Evolutionary conservation across 768 basidiomycete genomes (phyloP).

Genomic region (Mycena galericulata): DNA sequence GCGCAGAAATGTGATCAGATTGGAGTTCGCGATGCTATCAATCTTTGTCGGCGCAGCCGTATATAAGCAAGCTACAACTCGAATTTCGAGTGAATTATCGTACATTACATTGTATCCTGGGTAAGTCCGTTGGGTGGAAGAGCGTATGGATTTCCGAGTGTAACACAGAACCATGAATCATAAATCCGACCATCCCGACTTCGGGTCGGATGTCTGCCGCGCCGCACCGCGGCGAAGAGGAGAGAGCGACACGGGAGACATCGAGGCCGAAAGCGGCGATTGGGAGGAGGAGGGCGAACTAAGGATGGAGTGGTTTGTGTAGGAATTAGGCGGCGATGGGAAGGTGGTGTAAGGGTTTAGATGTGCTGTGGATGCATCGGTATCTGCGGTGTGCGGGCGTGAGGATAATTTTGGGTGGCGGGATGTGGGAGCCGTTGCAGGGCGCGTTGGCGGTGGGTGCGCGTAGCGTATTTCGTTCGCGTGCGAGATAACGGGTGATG

Average conservation of each 20-base stretch:
- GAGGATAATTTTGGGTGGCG: not conserved
- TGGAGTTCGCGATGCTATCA: no score
- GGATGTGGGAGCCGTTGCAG: not conserved
- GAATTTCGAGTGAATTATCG: no score
- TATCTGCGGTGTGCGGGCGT: not conserved
- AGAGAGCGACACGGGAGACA: not conserved
- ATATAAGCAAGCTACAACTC: no score
- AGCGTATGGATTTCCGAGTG: no score
- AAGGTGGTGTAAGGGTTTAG: slow-evolving; percentile 16
- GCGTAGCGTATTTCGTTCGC: slow-evolving; percentile 22
- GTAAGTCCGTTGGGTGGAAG: no score
- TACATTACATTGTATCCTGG: no score
- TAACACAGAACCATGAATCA: no score
- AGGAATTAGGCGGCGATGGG: slow-evolving; percentile 23
- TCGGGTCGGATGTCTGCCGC: not conserved
- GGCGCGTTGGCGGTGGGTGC: not conserved
- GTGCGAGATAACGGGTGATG: slow-evolving; percentile 12
- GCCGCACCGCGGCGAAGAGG: slow-evolving; percentile 11
- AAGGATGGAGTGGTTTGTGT: slow-evolving; percentile 1
- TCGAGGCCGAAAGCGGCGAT: not conserved
- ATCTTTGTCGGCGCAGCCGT: no score
- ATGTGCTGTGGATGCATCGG: not conserved
- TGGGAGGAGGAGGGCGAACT: not conserved
- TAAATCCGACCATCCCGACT: slow-evolving; percentile 20
- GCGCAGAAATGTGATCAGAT: no score